Base-by-base conservation (phyloP, 2,329 filamentous ascomycete species). In the Byssoonygena ceratinophila region DNA sequence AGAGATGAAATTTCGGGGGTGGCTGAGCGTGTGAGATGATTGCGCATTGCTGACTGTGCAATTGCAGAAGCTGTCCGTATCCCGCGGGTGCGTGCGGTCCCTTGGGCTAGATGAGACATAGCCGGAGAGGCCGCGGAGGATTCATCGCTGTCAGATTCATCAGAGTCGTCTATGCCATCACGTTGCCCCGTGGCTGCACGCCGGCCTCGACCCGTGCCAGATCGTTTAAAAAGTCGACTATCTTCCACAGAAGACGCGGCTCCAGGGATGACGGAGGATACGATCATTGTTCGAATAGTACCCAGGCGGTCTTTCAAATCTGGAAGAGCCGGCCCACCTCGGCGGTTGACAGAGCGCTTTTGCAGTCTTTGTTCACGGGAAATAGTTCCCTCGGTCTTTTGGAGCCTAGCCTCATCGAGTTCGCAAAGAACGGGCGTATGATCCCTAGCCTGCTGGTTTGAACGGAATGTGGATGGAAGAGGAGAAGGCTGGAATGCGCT, bases 401-500 rank as follows among this genome's bases (percentile, higher is more conserved):
- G 90, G 40, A 97, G 73, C 59, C 96, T 90, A 25, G 83, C 81
- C 61, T 97, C 91, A 61, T 83, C 94, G 60, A 97, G 79, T 68
- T 97, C 92, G 68, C 94, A 97, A 45, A 98, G 76, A 66, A 91
- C 94, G 0, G 92, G 92, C 2, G 87, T 85, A 66, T 85, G 97
- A 61, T 98, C 92, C 68, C 95, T 96, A 45, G 91, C 89, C 57
- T 90, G 83, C 67, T 95, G 88, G 66, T 90, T 86, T 1, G 90
- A 89, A 58, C 92, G 80, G 75, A 97, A 95, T 18, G 94, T 84
- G 11, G 80, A 82, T 20, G 82, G 79, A 36, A 97, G 71, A 0
- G 92, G 92, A 2, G 89, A 89, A 23, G 86, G 84, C 31, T 97
- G 74, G 70, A 98, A 94, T 52, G 87, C 84, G 51, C 85, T 76